Percentiles rank a stretch among this genome's conserved stretches.
Conservation (phyloP, 2,329 filamentous ascomycete genomes). For the Nemania sp. region DNA sequence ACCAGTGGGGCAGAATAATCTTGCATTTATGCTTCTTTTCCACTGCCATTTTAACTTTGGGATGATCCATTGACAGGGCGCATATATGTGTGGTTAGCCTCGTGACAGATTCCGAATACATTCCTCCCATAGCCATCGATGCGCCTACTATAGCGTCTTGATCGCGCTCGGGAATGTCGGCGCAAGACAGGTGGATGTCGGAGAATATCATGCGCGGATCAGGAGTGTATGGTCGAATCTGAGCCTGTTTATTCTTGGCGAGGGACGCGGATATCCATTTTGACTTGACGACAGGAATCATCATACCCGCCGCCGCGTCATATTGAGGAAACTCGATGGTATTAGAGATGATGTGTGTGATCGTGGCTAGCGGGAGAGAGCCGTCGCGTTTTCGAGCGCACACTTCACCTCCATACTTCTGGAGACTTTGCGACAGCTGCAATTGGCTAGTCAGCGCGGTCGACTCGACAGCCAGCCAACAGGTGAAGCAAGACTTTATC, state of each 20-base stretch:
- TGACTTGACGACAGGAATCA: constrained; percentile 83
- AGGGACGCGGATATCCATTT: constrained; percentile 78
- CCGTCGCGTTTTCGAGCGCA: constrained; percentile 53
- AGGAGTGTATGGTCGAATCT: constrained; percentile 83
- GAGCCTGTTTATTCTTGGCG: constrained; percentile 68
- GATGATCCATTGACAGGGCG: constrained; percentile 73
- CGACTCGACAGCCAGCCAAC: neutral
- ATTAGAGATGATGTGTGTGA: constrained; percentile 64
- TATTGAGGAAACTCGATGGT: constrained; percentile 94
- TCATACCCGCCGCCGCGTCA: constrained; percentile 68
- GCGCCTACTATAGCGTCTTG: constrained; percentile 91
- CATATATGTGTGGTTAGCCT: constrained; percentile 86
- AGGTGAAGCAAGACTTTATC: neutral
- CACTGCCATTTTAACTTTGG: constrained; percentile 66
- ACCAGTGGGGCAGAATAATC: constrained; percentile 94
- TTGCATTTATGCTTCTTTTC: constrained; percentile 72
- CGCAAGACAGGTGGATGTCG: constrained; percentile 79
- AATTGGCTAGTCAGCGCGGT: constrained; percentile 26
- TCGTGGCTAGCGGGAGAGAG: constrained; percentile 50
- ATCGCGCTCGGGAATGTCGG: constrained; percentile 81
- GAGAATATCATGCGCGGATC: constrained; percentile 91
- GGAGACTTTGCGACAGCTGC: constrained; percentile 49
- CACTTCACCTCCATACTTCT: constrained; percentile 55
- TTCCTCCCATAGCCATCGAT: constrained; percentile 84
- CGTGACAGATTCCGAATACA: constrained; percentile 72